A percentile compares a stretch with the other conserved stretches of the same genome.
Conservation (phyloP, 371 early-diverging fungal species). For the Mucor racemosus region DNA sequence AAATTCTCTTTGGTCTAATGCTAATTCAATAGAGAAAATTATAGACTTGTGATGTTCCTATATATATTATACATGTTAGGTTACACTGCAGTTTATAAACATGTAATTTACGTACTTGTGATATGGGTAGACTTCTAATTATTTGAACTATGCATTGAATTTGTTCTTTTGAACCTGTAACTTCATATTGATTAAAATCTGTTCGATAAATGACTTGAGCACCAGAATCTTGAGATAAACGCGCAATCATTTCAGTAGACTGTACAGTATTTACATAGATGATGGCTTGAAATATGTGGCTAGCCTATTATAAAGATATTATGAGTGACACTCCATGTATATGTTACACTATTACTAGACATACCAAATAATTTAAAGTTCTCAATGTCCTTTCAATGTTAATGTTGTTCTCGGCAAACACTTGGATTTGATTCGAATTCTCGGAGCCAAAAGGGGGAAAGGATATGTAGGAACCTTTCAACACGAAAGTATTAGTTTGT, state of each 20-base stretch:
- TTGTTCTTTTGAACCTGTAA: constrained; percentile 56
- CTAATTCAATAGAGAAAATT: constrained; percentile 69
- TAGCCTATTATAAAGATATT: constrained; percentile 16
- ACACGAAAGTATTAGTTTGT: background rate
- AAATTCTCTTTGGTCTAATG: constrained; percentile 87
- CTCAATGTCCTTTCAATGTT: constrained; percentile 79
- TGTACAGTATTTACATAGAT: constrained; percentile 32
- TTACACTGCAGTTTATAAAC: constrained; percentile 1
- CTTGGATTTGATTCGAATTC: constrained; percentile 51
- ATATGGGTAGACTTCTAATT: constrained; percentile 15
- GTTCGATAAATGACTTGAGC: constrained; percentile 48
- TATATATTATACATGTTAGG: background rate
- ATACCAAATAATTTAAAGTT: constrained; percentile 74
- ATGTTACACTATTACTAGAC: background rate
- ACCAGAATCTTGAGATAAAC: constrained; percentile 47
- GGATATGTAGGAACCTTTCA: constrained; percentile 18
- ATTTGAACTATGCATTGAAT: constrained; percentile 51
- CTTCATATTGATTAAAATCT: constrained; percentile 42
- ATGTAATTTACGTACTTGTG: constrained; percentile 16
- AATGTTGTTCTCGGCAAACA: constrained; percentile 71
- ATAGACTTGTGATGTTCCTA: constrained; percentile 30
- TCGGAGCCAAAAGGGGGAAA: constrained; percentile 35
- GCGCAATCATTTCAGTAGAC: constrained; percentile 32
- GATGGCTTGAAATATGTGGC: constrained; percentile 37
- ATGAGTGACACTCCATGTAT: background rate